phyloP scores from a whole-genome alignment of 305 asterid genomes.

The Fraxinus paxiana region DNA sequence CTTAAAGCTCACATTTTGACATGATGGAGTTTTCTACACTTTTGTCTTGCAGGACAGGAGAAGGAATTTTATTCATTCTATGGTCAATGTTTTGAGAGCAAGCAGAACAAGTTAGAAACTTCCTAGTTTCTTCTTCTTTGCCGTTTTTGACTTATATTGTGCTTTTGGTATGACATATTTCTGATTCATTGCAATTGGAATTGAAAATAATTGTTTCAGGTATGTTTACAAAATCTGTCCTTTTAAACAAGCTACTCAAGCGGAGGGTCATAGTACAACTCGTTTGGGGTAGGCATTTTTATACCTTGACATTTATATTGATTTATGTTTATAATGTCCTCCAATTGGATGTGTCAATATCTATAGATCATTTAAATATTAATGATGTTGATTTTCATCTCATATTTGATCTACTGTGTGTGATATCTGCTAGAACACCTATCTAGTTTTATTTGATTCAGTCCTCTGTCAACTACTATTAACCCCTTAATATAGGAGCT shows the following conservation, averaged over 20 bases:
- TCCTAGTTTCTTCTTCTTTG: slow-evolving; percentile 21
- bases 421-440: neutral
- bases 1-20: slow-evolving; percentile 9
- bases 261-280: slow-evolving; percentile 83
- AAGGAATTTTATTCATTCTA: slow-evolving; percentile 84
- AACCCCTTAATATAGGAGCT: slow-evolving; percentile 48
- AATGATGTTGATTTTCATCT: neutral
- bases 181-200: neutral
- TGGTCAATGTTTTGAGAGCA: slow-evolving; percentile 85
- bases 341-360: neutral
- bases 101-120: slow-evolving; percentile 67
- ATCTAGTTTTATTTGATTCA: neutral
- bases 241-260: slow-evolving; percentile 85
- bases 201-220: slow-evolving; percentile 42
- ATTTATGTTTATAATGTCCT: neutral
- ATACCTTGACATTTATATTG: neutral
- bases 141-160: slow-evolving; percentile 6
- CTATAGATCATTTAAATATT: neutral
- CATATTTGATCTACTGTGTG: neutral
- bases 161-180: slow-evolving; percentile 2
- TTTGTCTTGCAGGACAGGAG: slow-evolving; percentile 66
- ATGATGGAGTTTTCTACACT: slow-evolving; percentile 17
- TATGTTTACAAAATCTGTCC: slow-evolving; percentile 89
- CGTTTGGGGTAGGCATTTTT: slow-evolving; percentile 75
- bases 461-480: slow-evolving; percentile 13